These are phyloP conservation scores for Xylaria sp. DNA, from an alignment of 2,329 filamentous ascomycete species.

Conservation along the genomic window DNA sequence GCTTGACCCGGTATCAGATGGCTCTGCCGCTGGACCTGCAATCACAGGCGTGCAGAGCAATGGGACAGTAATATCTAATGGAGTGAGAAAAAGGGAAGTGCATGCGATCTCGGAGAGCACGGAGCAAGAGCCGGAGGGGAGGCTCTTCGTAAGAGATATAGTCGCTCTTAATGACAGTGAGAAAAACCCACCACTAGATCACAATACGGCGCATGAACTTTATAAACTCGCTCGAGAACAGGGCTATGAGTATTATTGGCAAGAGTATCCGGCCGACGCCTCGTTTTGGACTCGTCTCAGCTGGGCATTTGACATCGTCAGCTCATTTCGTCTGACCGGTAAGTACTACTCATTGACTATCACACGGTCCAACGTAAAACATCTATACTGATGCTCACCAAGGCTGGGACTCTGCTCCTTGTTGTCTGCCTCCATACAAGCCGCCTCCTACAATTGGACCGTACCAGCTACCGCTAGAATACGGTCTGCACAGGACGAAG, in stretches of 20 bases:
- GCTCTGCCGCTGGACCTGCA: neutral
- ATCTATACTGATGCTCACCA: neutral
- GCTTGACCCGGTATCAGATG: conserved; percentile 3
- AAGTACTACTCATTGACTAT: conserved; percentile 37
- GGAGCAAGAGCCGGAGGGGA: conserved; percentile 9
- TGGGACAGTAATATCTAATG: conserved; percentile 13
- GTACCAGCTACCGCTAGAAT: conserved; percentile 52
- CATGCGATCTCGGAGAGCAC: neutral
- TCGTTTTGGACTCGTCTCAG: conserved; percentile 61
- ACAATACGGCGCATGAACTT: conserved; percentile 22
- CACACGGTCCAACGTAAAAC: neutral
- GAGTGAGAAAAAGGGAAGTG: conserved; percentile 25
- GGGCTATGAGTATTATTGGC: conserved; percentile 67
- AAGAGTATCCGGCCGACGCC: conserved; percentile 64
- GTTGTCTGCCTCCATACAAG: conserved; percentile 57
- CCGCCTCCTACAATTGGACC: conserved; percentile 54
- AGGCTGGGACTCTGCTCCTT: conserved; percentile 70
- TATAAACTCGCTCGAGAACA: conserved; percentile 41
- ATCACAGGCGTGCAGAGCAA: conserved; percentile 4
- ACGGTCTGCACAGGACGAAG: conserved; percentile 56
- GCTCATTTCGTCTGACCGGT: conserved; percentile 67
- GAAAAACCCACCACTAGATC: conserved; percentile 16
- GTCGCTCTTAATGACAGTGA: conserved; percentile 21
- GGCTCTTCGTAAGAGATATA: conserved; percentile 4
- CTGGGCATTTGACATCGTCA: conserved; percentile 67